These are phyloP conservation scores for Mortierella sp. DNA, from an alignment of 371 early-diverging fungal species.

Conservation along the genomic window DNA sequence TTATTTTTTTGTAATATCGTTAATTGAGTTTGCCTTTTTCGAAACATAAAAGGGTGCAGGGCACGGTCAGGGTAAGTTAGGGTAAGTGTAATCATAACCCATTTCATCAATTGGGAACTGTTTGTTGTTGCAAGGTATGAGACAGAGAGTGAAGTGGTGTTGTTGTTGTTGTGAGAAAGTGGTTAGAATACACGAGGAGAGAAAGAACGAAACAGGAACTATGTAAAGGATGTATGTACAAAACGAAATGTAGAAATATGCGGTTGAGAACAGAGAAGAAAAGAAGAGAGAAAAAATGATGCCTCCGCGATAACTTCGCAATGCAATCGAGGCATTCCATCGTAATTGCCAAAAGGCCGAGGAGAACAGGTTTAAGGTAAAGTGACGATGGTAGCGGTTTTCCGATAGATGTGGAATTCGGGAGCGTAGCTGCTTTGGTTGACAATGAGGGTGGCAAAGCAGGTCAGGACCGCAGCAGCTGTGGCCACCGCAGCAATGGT, in stretches of 20 bases:
- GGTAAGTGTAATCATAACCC: neutral
- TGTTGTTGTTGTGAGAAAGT: neutral
- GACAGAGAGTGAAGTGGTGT: neutral
- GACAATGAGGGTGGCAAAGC: conserved; percentile 50
- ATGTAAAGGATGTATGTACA: conserved; percentile 5
- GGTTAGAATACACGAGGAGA: neutral
- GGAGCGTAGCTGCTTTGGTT: conserved; percentile 36
- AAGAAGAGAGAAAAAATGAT: neutral
- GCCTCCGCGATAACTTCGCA: neutral
- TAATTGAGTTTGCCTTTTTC: neutral
- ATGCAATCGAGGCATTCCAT: neutral
- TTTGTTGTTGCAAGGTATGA: neutral
- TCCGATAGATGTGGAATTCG: conserved; percentile 27
- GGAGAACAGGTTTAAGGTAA: neutral
- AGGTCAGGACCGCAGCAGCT: conserved; percentile 45
- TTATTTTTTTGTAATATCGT: neutral
- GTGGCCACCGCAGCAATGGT: conserved; percentile 49
- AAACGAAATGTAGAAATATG: neutral
- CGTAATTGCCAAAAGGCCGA: no score
- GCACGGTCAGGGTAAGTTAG: no score
- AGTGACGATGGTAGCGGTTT: neutral
- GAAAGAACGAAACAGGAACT: neutral
- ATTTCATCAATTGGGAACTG: neutral
- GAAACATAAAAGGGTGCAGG: neutral
- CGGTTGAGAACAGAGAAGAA: neutral